Conservation (phyloP, 305 asterid genomes). For the Ruellia speciosa region DNA sequence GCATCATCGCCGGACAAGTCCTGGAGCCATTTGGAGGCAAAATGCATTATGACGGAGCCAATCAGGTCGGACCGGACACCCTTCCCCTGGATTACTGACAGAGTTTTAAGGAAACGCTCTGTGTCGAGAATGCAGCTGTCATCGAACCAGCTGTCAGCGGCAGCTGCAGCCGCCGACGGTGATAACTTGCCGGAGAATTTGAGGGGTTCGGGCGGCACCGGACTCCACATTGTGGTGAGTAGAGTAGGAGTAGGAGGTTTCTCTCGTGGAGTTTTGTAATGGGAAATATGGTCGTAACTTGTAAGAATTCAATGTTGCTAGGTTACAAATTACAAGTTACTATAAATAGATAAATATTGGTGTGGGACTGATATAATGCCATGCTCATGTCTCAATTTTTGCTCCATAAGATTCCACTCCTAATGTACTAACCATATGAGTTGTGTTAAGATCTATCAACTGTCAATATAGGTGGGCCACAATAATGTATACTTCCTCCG, state of each 20-base stretch:
- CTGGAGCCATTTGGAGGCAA: conserved; percentile 77
- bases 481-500: too few relatives aligned
- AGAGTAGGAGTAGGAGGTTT: not conserved
- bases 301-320: too few relatives aligned
- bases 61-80: conserved; percentile 58
- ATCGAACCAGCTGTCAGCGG: not conserved
- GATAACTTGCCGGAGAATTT: not conserved
- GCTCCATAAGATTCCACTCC: too few relatives aligned
- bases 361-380: too few relatives aligned
- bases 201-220: not conserved
- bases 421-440: too few relatives aligned
- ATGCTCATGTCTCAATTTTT: too few relatives aligned
- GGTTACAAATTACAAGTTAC: too few relatives aligned
- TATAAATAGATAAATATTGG: too few relatives aligned
- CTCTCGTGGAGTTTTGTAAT: not conserved
- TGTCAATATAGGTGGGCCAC: too few relatives aligned
- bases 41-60: conserved; percentile 63
- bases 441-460: too few relatives aligned
- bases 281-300: too few relatives aligned
- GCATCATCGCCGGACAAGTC: conserved; percentile 32
- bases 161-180: not conserved
- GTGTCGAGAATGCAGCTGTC: conserved; percentile 12
- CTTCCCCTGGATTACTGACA: conserved; percentile 46
- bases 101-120: conserved; percentile 58
- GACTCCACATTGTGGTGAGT: not conserved